Percentiles rank a stretch among this genome's conserved stretches.
These are phyloP conservation scores for Ceratocystis smalleyi DNA, from an alignment of 2,329 filamentous ascomycete genomes.

Conservation along the genomic window DNA sequence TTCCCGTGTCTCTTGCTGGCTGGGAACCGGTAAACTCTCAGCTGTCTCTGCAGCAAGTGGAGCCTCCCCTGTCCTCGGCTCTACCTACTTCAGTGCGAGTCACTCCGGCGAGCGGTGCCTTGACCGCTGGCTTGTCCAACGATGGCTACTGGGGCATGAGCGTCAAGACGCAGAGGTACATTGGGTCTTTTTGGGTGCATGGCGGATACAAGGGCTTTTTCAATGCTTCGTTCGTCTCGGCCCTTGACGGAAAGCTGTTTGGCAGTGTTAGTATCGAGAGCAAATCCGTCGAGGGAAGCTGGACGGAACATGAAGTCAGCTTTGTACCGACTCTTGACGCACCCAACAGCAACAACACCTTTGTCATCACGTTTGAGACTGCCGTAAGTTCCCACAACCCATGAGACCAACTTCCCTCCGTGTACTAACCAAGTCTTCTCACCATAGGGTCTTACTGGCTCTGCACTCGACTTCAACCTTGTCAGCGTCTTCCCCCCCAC, in stretches of 20 bases:
- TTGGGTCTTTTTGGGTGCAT: conserved; percentile 38
- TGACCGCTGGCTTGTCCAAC: conserved; percentile 33
- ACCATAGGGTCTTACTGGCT: conserved; percentile 24
- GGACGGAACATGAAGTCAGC: conserved; percentile 36
- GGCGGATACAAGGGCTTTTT: conserved; percentile 34
- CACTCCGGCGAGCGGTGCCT: conserved; percentile 22
- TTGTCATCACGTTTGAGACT: conserved; percentile 38
- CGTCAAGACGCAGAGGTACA: conserved; percentile 33
- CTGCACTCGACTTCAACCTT: conserved; percentile 39
- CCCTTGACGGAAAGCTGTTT: conserved; percentile 30
- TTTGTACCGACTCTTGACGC: conserved; percentile 31
- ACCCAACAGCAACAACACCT: conserved; percentile 40
- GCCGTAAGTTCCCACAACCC: conserved; percentile 18
- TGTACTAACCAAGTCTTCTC: background rate
- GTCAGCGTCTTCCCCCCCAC: conserved; percentile 46
- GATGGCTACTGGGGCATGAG: conserved; percentile 44
- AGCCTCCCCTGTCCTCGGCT: conserved; percentile 35
- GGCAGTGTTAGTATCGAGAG: conserved; percentile 33
- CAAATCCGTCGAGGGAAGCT: conserved; percentile 27
- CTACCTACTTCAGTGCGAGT: conserved; percentile 38
- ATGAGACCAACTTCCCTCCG: background rate
- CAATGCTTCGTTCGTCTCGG: conserved; percentile 32
- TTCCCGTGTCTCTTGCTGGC: conserved; percentile 30
- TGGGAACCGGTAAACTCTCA: conserved; percentile 32
- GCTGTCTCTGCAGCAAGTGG: conserved; percentile 32